phyloP scores from a whole-genome alignment of 345 rosid species.

The Populus nigra region DNA sequence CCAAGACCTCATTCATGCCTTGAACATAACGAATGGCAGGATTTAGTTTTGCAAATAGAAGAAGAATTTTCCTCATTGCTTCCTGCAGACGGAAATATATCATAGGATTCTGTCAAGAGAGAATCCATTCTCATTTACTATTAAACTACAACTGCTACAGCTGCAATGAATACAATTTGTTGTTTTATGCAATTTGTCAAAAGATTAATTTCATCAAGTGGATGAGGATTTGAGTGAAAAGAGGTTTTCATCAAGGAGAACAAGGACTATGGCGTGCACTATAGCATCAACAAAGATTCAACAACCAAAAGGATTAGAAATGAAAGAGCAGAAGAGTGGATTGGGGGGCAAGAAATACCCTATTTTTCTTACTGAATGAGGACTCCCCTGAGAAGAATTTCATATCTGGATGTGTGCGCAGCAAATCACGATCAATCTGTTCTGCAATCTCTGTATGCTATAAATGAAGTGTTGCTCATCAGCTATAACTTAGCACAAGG shows the following conservation, averaged over 20 bases:
- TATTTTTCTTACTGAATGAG: conserved; percentile 50
- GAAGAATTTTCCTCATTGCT: conserved; percentile 70
- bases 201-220: neutral
- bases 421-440: conserved; percentile 74
- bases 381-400: conserved; percentile 64
- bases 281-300: neutral
- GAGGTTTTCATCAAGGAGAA: neutral
- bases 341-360: conserved; percentile 32
- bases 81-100: conserved; percentile 33
- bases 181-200: neutral
- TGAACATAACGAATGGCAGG: conserved; percentile 74
- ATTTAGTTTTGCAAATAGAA: conserved; percentile 65
- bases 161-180: neutral
- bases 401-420: conserved; percentile 67
- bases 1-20: conserved; percentile 85
- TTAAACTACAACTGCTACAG: neutral
- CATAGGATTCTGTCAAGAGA: conserved; percentile 3
- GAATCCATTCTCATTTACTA: neutral
- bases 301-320: neutral
- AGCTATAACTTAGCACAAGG: conserved; percentile 10
- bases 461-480: conserved; percentile 15
- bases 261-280: neutral
- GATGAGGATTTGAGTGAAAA: neutral
- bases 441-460: conserved; percentile 65
- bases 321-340: neutral